Conservation (phyloP, 2,329 filamentous ascomycete genomes). For the Penicillium vulpinum region DNA sequence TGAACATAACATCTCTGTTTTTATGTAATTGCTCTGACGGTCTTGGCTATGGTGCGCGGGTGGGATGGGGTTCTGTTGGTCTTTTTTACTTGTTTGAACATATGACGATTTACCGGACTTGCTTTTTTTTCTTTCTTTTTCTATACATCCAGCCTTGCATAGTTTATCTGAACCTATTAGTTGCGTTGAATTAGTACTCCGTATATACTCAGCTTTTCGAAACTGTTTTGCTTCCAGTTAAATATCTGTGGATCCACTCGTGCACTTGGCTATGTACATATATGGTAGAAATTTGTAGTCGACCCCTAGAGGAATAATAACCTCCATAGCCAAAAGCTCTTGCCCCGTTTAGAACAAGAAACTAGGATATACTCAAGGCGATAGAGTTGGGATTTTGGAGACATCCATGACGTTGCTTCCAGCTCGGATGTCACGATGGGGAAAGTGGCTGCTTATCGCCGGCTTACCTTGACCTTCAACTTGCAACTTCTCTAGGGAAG, state of each 20-base stretch:
- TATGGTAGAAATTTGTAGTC: background rate
- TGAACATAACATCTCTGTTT: conserved; percentile 22
- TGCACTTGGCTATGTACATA: background rate
- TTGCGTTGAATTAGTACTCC: background rate
- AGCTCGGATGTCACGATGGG: background rate
- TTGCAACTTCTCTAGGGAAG: background rate
- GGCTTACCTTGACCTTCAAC: background rate
- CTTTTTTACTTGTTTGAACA: conserved; percentile 2
- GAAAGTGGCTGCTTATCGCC: conserved; percentile 3
- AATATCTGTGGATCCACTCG: background rate
- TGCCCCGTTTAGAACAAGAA: background rate
- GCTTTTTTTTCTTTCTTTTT: conserved; percentile 11
- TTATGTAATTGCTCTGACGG: conserved; percentile 21
- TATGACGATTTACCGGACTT: conserved; percentile 14
- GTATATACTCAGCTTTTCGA: background rate
- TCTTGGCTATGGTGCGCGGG: conserved; percentile 19
- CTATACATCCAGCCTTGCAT: conserved; percentile 14
- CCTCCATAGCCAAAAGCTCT: background rate
- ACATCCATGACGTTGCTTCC: background rate
- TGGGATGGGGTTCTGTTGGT: conserved; percentile 5
- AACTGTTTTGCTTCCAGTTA: background rate
- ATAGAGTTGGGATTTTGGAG: background rate
- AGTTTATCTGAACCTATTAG: conserved; percentile 8
- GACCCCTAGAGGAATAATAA: background rate
- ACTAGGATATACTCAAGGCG: background rate